Evolutionary conservation across 352 stramenopile genomes (phyloP), one percentile per base, ranked within the genome.

Genomic region (Globisporangium abappressorium): DNA sequence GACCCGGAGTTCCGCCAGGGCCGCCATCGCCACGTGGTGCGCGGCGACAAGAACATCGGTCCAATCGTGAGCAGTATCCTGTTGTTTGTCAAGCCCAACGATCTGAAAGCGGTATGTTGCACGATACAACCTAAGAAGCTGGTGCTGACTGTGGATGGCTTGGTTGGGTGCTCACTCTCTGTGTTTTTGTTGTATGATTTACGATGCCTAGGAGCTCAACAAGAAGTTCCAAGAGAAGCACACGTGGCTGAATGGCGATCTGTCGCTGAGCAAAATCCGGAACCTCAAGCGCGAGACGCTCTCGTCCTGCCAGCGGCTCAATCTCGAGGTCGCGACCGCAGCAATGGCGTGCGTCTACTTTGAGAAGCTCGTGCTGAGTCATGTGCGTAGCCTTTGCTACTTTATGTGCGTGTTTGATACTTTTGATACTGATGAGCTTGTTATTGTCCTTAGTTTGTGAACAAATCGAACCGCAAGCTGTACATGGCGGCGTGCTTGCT

Each of bases 251-350:
- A 91, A 93, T 24, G 78, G 86, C 57, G 88, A 91, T 38, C 79
- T 99, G 12, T 98, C 94, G 18, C 80, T 99, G n/a, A 98, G 90
- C 60, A 99, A 99, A 73, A 97, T 99, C 69, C 79, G 96, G 43
- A 97, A 97, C 63, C 73, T 98, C 20, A 99, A 99, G 74, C 83
- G 92, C 33, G 91, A 98, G 74, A 80, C 87, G 46, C 71, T 97
- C 59, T 55, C 74, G 77, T 81, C 79, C 72, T 80, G 90, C 69
- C 77, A 97, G 72, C 79, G 88, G 66, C 68, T 91, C 61, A 71
- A 94, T 71, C 66, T 99, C 33, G 94, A 99, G 70, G 84, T 99
- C 49, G 92, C 92, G 15, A 98, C 94, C 0, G 85, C 98, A 34
- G 96, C 97, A 15, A 84, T 99, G 33, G 92, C 95, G 30, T 98